A percentile compares a stretch with the other conserved stretches of the same genome.
Conservation (phyloP, 306 rosid genomes). For the Medicago ruthenica region DNA sequence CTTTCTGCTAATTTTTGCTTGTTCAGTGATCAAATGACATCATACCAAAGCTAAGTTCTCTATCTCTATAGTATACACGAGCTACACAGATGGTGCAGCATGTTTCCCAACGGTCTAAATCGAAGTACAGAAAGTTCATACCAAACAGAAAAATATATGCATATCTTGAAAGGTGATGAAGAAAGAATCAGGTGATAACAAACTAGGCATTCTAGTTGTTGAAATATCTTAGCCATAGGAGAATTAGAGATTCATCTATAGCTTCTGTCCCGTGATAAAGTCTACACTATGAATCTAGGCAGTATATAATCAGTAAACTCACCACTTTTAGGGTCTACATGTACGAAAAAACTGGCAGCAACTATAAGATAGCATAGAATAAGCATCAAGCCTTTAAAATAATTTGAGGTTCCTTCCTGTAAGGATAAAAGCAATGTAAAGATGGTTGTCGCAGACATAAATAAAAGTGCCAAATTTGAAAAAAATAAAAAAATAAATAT, state of each 20-base stretch:
- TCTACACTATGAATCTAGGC: slow-evolving; percentile 15
- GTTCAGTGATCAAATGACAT: neutral
- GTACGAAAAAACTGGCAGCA: slow-evolving; percentile 93
- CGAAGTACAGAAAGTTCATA: slow-evolving; percentile 15
- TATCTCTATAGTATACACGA: neutral
- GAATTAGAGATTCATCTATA: slow-evolving; percentile 11
- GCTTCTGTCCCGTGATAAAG: slow-evolving; percentile 31
- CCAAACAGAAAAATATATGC: slow-evolving; percentile 13
- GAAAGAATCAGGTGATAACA: slow-evolving; percentile 7
- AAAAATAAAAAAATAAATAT: neutral
- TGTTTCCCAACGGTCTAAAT: slow-evolving; percentile 15
- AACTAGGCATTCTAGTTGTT: slow-evolving; percentile 26
- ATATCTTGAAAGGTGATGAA: slow-evolving; percentile 22
- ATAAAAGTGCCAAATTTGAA: neutral
- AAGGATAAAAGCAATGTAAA: slow-evolving; percentile 36
- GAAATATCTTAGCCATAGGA: slow-evolving; percentile 13
- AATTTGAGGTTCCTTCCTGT: slow-evolving; percentile 93
- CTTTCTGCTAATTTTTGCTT: neutral
- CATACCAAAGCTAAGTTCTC: neutral
- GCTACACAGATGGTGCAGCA: neutral
- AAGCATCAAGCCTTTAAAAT: slow-evolving; percentile 95
- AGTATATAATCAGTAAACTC: slow-evolving; percentile 52
- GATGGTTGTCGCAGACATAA: slow-evolving; percentile 12
- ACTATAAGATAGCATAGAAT: slow-evolving; percentile 91
- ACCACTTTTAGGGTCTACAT: slow-evolving; percentile 82